Evolutionary conservation across 805 yeast species (phyloP).

Genomic region (Debaryomyces hansenii): DNA sequence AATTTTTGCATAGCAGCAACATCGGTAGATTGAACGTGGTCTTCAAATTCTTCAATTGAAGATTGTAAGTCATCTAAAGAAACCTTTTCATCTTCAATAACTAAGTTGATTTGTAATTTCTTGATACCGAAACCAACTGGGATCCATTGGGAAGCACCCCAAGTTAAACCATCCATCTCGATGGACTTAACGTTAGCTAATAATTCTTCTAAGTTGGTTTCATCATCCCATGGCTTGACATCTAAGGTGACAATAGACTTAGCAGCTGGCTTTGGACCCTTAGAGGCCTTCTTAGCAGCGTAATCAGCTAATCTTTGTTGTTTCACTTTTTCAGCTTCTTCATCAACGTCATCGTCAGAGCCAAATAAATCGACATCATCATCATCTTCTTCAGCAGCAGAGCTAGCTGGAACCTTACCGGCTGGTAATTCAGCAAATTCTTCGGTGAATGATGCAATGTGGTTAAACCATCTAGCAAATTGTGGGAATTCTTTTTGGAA

Average conservation of each 20-base stretch:
- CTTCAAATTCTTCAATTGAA: conserved; percentile 86
- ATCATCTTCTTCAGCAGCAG: conserved; percentile 80
- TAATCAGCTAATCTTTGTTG: conserved; percentile 97
- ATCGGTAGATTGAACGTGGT: conserved; percentile 98
- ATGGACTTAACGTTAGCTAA: conserved; percentile 82
- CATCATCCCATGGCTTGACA: conserved; percentile 99
- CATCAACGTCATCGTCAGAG: conserved; percentile 91
- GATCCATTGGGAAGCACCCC: conserved; percentile 98
- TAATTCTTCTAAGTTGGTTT: conserved; percentile 90
- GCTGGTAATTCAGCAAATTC: conserved; percentile 84
- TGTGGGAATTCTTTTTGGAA: conserved; percentile 90
- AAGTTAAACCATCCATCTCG: conserved; percentile 87
- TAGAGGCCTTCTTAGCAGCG: conserved; percentile 95
- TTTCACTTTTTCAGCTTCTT: conserved; percentile 95
- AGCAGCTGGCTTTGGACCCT: conserved; percentile 98
- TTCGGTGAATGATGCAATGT: conserved; percentile 89
- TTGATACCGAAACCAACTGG: conserved; percentile 99
- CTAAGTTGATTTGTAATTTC: conserved; percentile 98
- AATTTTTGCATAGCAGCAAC: conserved; percentile 98
- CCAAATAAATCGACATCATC: conserved; percentile 93
- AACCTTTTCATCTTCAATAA: conserved; percentile 95
- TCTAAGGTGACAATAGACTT: conserved; percentile 96
- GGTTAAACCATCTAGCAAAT: conserved; percentile 98
- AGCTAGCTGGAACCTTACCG: conserved; percentile 64
- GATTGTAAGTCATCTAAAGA: conserved; percentile 87